Evolutionary conservation across 2,329 filamentous ascomycete genomes (phyloP), one percentile per base, ranked within the genome.

Genomic region (Pestalotiopsis sp.): DNA sequence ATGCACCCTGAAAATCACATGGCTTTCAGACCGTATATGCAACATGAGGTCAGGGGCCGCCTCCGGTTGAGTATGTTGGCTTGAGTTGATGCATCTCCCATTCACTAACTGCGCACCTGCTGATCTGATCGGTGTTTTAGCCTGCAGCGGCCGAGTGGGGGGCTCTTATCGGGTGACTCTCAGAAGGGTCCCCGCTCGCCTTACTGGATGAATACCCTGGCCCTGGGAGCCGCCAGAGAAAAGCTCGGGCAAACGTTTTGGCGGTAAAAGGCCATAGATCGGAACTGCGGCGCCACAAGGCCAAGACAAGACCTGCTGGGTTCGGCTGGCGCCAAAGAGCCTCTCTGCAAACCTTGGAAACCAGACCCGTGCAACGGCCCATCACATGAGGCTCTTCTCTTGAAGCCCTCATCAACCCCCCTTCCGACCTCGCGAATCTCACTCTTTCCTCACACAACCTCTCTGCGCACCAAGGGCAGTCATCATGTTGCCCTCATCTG

Each of bases 401-500:
- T 45, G 39, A 49, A 31, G 38, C 39, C 20, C 25, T 52, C 39
- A 23, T 45, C 61, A 64, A 49, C 61, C 61, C 23, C 31, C 31
- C 31, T 36, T 64, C 20, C 49, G 39, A 64, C 61, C 27, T 27
- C 31, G 23, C 49, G 20, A 41, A 27, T n/a, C 64, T 14, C 49
- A 49, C 61, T 56, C 25, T n/a, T 52, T 20, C 39, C 27, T 7
- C 45, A 58, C 68, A 64, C n/a, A n/a, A 12, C 14, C 49, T 31
- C 65, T 66, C 25, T 49, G 56, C 64, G 59, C 39, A 36, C 39
- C 38, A 52, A 27, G 73, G 72, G 45, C 45, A 52, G 20, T 52
- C 68, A 81, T 75, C 73, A 88, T 88, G 86, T 77, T 89, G 77
- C 85, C 86, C 75, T 83, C 83, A 68, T 87, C 87, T 76, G 82